Evolutionary conservation across 2,329 filamentous ascomycete species (phyloP), one percentile per base, ranked within the genome.

Genomic region (Scedosporium boydii): DNA sequence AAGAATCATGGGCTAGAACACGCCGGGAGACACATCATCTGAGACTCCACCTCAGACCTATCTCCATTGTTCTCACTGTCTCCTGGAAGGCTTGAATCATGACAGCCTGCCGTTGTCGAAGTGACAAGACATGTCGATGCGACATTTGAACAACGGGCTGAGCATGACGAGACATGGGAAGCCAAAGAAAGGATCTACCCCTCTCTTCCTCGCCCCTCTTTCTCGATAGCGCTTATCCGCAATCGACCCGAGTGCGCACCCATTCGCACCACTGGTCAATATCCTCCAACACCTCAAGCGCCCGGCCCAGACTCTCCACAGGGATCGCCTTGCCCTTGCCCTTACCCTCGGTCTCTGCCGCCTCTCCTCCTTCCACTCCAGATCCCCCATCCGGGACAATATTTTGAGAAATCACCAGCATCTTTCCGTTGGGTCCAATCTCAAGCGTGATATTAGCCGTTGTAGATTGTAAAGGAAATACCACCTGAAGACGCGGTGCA

Each of bases 321-420:
- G 70, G 74, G 14, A 80, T 66, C 59, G 69, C 68, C 65, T 71
- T 74, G n/a, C 71, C 71, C 63, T 73, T 74, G 5, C 68, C 69
- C 42, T 70, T 71, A 48, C 62, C 62, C 10, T 55, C 58, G 63
- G 57, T 63, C 6, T 66, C 65, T 1, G 63, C 66, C 18, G 21
- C 16, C 2, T 60, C 23, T 18, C 26, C 58, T 3, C 16, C 41
- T 16, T 9, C 14, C 6, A 6, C 44, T 7, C 12, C 53, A 3
- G 53, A 16, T n/a, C 14, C 60, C 3, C 65, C 62, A 16, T 60
- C 63, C 44, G 66, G 64, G 27, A 75, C 66, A 16, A 77, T 69
- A 65, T 88, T 87, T 67, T 88, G 83, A 26, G 82, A 79, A 3
- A 79, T 73, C 42, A 90, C 76, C 18, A 81, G 76, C 3, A 89